Conservation (phyloP, 1,284 basidiomycete genomes). For the Dichomitus squalens region DNA sequence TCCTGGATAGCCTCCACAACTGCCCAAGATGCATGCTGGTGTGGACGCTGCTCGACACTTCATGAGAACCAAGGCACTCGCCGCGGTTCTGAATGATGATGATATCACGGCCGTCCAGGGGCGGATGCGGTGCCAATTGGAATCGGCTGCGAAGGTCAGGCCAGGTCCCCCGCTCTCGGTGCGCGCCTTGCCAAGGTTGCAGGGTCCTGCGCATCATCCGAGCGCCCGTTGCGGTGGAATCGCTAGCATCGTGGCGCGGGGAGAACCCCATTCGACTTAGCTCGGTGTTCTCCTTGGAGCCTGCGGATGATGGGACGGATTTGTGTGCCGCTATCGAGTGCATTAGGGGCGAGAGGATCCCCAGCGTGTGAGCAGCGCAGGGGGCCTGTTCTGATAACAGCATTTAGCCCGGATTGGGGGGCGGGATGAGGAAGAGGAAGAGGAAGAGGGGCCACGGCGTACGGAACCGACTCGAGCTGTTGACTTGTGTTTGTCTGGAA, state of each 20-base stretch:
- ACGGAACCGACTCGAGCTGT: constrained; percentile 19
- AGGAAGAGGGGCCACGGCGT: no score
- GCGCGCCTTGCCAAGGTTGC: background rate
- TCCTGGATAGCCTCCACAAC: background rate
- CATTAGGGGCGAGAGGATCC: background rate
- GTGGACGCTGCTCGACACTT: background rate
- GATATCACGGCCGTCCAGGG: constrained; percentile 6
- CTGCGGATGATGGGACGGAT: no score
- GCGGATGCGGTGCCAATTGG: background rate
- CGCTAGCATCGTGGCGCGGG: background rate
- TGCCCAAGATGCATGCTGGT: background rate
- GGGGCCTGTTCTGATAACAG: constrained; percentile 1
- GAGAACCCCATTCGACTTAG: background rate
- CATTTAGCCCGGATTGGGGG: background rate
- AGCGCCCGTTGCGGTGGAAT: background rate
- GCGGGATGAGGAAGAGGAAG: background rate
- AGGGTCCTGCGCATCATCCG: background rate
- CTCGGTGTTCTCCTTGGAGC: no score
- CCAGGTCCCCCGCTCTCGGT: background rate
- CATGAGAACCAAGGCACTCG: background rate
- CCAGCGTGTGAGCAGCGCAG: background rate
- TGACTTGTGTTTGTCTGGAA: constrained; percentile 21
- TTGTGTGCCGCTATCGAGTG: no score
- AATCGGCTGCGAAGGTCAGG: no score
- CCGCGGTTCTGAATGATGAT: background rate